Evolutionary conservation across 2,329 filamentous ascomycete genomes (phyloP), one percentile per base, ranked within the genome.

Genomic region (Cladorrhinum sp.): DNA sequence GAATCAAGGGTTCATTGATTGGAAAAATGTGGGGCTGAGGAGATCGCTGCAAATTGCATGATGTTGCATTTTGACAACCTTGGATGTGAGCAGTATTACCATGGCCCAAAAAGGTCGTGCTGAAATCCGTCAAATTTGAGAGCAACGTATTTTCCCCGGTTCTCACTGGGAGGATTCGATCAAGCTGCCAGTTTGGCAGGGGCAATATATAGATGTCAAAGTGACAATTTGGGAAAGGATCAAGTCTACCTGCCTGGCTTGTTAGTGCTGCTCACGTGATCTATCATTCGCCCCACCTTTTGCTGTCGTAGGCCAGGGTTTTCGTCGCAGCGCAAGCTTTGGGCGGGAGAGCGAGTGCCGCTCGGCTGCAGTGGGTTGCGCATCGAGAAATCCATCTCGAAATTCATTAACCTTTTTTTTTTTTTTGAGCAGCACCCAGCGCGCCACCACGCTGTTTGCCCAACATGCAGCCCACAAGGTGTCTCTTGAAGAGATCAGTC

Each of bases 401-500:
- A 53, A 20, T 38, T 36, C 25, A 53, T 32, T 25, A 23, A n/a
- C 41, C 41, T 45, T 41, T 41, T 41, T 41, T 41, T 41, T n/a
- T 13, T n/a, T n/a, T 41, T n/a, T 41, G 36, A 41, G 36, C 36
- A 41, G 36, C 36, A 41, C 41, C 41, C n/a, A 45, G 29, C 29
- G 29, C 29, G 13, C 29, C 29, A 32, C 29, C 41, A 38, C 12
- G 27, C 55, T 25, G 50, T 57, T 45, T 56, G 58, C 56, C 63
- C 70, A 69, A 57, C 29, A 92, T 92, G 89, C 82, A 87, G 73
- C 82, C 87, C 64, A 91, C 89, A 68, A 80, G 85, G 71, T 80
- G 79, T 70, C 81, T 91, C 18, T 73, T 90, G 38, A 87, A 86
- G 77, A 88, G 91, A 68, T 95, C 91, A 54, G 87, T 93, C 71